Evolutionary conservation across 1,284 basidiomycete species (phyloP).

Genomic region (Lentinus polychrous): DNA sequence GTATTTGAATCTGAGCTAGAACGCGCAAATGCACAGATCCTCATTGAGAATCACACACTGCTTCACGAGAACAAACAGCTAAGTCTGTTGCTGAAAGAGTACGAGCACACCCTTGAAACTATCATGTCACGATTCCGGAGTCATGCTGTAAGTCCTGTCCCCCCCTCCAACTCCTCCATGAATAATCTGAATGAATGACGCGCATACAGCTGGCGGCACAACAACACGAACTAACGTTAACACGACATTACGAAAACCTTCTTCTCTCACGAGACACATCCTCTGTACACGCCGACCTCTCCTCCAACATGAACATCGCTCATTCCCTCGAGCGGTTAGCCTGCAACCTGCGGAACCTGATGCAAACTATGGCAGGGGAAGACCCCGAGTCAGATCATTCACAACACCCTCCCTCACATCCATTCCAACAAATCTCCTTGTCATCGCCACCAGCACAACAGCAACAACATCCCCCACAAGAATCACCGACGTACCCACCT

Average conservation of each 20-base stretch:
- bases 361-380: conserved; percentile 62
- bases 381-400: conserved; percentile 6
- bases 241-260: conserved; percentile 86
- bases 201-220: conserved; percentile 74
- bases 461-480: background rate
- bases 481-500: conserved; percentile 14
- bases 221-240: conserved; percentile 84
- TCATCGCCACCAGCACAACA: conserved; percentile 6
- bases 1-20: conserved; percentile 91
- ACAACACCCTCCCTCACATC: conserved; percentile 25
- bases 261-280: conserved; percentile 71
- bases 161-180: conserved; percentile 1
- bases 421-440: conserved; percentile 24
- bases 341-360: conserved; percentile 62
- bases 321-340: conserved; percentile 65
- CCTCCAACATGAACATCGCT: conserved; percentile 46
- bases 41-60: conserved; percentile 90
- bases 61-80: conserved; percentile 95
- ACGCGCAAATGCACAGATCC: conserved; percentile 80
- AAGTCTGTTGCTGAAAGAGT: conserved; percentile 84
- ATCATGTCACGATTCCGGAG: conserved; percentile 96
- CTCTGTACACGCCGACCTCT: conserved; percentile 51
- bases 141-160: conserved; percentile 66
- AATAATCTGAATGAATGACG: conserved; percentile 7
- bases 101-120: conserved; percentile 90